Conservation (phyloP, 2,329 filamentous ascomycete species). For the Talaromyces sp. region DNA sequence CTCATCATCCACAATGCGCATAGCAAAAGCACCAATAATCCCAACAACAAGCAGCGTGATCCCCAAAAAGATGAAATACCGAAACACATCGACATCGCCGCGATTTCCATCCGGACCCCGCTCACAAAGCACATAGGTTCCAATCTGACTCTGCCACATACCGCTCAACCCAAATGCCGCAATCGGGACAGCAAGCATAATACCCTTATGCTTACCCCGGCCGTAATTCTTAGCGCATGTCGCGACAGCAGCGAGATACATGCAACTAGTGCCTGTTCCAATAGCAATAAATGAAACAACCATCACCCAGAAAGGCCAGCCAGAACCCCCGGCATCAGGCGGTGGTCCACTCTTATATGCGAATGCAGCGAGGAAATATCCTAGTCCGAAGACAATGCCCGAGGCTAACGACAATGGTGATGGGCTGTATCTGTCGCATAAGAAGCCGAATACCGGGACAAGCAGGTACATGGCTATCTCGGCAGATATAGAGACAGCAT, state of each 20-base stretch:
- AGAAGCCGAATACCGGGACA: constrained; percentile 85
- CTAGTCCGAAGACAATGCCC: constrained; percentile 72
- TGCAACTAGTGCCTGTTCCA: constrained; percentile 79
- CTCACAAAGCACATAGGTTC: constrained; percentile 76
- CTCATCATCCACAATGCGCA: constrained; percentile 80
- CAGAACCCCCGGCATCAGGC: constrained; percentile 53
- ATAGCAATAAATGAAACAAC: constrained; percentile 80
- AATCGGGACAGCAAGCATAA: constrained; percentile 88
- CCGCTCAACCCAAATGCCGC: constrained; percentile 90
- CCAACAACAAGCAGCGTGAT: constrained; percentile 72
- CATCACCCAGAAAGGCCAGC: constrained; percentile 81
- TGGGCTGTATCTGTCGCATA: constrained; percentile 87
- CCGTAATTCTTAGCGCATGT: constrained; percentile 99
- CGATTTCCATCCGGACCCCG: constrained; percentile 62
- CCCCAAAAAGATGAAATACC: constrained; percentile 84
- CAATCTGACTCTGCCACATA: constrained; percentile 93
- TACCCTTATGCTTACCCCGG: constrained; percentile 79
- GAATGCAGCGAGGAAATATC: constrained; percentile 81
- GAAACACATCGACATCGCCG: constrained; percentile 72
- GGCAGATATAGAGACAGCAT: constrained; percentile 82
- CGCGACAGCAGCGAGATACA: constrained; percentile 90
- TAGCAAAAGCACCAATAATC: constrained; percentile 69
- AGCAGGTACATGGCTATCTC: constrained; percentile 89
- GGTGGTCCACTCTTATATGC: constrained; percentile 68
- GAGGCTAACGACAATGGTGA: constrained; percentile 74